These are phyloP conservation scores for Exophiala dermatitidis DNA, from an alignment of 2,329 filamentous ascomycete species.

Conservation along the genomic window DNA sequence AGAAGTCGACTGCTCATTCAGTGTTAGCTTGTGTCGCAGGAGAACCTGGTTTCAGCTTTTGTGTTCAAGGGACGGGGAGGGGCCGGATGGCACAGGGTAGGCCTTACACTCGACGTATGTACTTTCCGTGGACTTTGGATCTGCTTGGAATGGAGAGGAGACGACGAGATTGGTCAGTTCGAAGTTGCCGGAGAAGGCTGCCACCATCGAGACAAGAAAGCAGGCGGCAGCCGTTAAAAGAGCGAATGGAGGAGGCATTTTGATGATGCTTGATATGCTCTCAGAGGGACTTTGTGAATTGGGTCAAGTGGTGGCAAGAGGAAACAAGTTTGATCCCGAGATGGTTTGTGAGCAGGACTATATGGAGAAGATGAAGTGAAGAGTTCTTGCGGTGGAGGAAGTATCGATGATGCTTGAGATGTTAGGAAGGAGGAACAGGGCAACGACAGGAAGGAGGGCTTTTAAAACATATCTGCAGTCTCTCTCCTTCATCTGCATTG, in stretches of 20 bases:
- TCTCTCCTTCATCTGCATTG: neutral
- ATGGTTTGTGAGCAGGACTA: neutral
- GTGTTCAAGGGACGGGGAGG: too few relatives aligned
- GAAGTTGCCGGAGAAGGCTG: constrained; percentile 23
- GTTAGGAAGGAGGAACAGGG: neutral
- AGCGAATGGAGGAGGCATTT: constrained; percentile 1
- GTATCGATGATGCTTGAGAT: neutral
- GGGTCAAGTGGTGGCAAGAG: neutral
- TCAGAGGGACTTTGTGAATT: neutral
- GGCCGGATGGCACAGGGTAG: neutral
- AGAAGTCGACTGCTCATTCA: constrained; percentile 19
- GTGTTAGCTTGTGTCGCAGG: neutral
- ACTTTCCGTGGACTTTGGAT: constrained; percentile 18
- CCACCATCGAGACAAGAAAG: constrained; percentile 3
- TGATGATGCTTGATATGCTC: neutral
- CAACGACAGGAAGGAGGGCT: neutral
- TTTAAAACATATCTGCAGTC: neutral
- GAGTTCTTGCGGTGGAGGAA: too few relatives aligned
- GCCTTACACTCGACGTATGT: constrained; percentile 20
- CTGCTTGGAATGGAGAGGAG: constrained; percentile 21
- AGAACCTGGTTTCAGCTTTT: too few relatives aligned
- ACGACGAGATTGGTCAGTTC: constrained; percentile 20
- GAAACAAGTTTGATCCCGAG: neutral
- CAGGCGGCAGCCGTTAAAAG: constrained; percentile 3
- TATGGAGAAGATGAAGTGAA: too few relatives aligned